phyloP scores from a whole-genome alignment of 345 rosid species.

The Heritiera littoralis region DNA sequence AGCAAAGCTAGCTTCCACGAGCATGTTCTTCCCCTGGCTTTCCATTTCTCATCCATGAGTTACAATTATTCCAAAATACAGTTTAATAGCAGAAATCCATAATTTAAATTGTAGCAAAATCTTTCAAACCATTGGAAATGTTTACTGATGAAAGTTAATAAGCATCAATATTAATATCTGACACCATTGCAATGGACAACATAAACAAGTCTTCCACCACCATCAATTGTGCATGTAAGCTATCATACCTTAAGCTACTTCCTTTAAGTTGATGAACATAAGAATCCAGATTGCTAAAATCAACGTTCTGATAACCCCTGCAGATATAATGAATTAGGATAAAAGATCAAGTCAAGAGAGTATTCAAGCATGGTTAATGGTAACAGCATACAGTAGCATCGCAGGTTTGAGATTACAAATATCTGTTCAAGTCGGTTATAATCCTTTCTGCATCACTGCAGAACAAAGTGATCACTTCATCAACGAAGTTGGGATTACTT shows the following conservation, averaged over 20 bases:
- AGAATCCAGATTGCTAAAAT: slow-evolving; percentile 26
- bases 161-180: not conserved
- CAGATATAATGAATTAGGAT: not conserved
- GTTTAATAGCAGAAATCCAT: not conserved
- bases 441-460: slow-evolving; percentile 39
- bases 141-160: not conserved
- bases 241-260: slow-evolving; percentile 1
- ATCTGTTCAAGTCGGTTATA: slow-evolving; percentile 32
- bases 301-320: slow-evolving; percentile 12
- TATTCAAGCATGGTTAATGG: not conserved
- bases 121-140: not conserved
- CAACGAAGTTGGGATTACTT: slow-evolving; percentile 31
- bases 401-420: slow-evolving; percentile 23
- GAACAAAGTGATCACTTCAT: slow-evolving; percentile 39
- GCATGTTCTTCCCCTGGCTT: not conserved
- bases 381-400: not conserved
- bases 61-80: not conserved
- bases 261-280: slow-evolving; percentile 35
- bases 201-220: not conserved
- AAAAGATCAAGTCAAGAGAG: not conserved
- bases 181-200: not conserved
- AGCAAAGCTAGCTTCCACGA: not conserved
- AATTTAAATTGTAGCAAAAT: not conserved
- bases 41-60: not conserved
- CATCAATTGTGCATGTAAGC: not conserved